These are phyloP conservation scores for Suhomyces panamericanus DNA, from an alignment of 1,139 yeast genomes.

Conservation along the genomic window DNA sequence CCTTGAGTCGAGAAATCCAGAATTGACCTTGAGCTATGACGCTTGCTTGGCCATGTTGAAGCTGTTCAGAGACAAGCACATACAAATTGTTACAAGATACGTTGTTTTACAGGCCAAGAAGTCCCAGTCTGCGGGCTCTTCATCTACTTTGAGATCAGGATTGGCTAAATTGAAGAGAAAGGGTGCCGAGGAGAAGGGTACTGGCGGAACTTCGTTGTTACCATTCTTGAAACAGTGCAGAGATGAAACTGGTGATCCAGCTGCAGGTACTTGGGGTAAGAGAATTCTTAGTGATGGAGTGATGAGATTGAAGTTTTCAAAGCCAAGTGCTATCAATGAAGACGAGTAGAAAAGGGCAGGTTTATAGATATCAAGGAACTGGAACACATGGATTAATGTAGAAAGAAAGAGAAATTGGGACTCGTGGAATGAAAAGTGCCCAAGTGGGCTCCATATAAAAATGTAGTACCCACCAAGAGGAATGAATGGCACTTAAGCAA, in stretches of 20 bases:
- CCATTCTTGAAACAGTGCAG: constrained; percentile 94
- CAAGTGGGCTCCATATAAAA: no score
- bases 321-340: constrained; percentile 20
- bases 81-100: constrained; percentile 87
- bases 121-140: constrained; percentile 52
- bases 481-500: no score
- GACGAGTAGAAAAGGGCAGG: constrained; percentile 5
- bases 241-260: constrained; percentile 92
- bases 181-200: constrained; percentile 64
- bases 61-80: constrained; percentile 87
- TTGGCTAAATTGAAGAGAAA: constrained; percentile 51
- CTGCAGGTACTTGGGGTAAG: constrained; percentile 89
- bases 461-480: no score
- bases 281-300: constrained; percentile 66
- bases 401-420: neutral
- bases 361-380: neutral
- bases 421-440: no score
- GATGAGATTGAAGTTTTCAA: constrained; percentile 45
- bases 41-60: constrained; percentile 90
- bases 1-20: constrained; percentile 44
- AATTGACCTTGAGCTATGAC: constrained; percentile 72
- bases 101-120: constrained; percentile 74
- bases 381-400: neutral
- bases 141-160: constrained; percentile 59
- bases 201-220: constrained; percentile 90